Conservation (phyloP, 305 asterid genomes). For the Ajuga reptans region DNA sequence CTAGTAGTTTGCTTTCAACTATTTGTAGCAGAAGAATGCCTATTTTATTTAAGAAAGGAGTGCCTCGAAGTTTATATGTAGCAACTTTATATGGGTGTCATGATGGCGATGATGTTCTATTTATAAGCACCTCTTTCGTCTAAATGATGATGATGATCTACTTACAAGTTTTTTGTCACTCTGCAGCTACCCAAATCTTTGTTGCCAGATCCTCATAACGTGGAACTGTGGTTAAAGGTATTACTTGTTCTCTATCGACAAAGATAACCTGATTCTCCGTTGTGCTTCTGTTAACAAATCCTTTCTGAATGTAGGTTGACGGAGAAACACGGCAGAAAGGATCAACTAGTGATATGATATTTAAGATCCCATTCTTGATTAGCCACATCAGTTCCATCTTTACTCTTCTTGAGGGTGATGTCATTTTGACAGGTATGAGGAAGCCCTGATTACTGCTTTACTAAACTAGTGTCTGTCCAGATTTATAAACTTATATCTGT, state of each 20-base stretch:
- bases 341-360: slow-evolving; percentile 85
- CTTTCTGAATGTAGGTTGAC: slow-evolving; percentile 56
- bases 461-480: not conserved
- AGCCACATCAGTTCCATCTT: slow-evolving; percentile 91
- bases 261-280: slow-evolving; percentile 9
- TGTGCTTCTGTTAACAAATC: slow-evolving; percentile 10
- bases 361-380: slow-evolving; percentile 80
- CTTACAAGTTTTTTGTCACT: not conserved
- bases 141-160: not conserved
- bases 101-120: not conserved
- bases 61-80: not conserved
- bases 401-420: slow-evolving; percentile 86
- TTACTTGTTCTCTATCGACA: not conserved
- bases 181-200: slow-evolving; percentile 53
- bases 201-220: slow-evolving; percentile 73
- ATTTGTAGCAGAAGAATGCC: not conserved
- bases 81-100: not conserved
- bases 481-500: not conserved
- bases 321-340: slow-evolving; percentile 84
- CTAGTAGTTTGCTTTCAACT: not conserved
- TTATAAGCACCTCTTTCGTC: not conserved
- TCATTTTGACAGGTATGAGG: slow-evolving; percentile 70
- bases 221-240: slow-evolving; percentile 90
- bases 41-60: not conserved
- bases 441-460: not conserved